These are phyloP conservation scores for Chrysanthemum lavandulifolium DNA, from an alignment of 129 eudicot genomes.

Conservation along the genomic window DNA sequence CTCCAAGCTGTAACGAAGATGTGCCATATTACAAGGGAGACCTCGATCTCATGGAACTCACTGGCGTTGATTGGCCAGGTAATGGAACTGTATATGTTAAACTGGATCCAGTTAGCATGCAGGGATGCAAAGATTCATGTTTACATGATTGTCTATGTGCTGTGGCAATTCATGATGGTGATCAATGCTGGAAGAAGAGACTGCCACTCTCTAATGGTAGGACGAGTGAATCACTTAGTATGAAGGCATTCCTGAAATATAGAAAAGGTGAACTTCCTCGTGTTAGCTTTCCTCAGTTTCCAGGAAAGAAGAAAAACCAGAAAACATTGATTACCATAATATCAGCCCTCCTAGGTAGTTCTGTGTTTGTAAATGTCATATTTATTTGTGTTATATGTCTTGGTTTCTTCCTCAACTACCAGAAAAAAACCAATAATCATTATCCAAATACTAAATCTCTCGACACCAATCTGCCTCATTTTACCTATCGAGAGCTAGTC, in stretches of 20 bases:
- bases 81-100: conserved; percentile 27
- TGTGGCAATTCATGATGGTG: conserved; percentile 31
- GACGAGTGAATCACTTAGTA: neutral
- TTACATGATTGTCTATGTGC: conserved; percentile 58
- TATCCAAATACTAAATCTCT: neutral
- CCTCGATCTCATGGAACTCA: conserved; percentile 23
- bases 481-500: neutral
- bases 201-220: neutral
- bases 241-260: neutral
- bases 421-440: neutral
- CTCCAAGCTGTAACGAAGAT: conserved; percentile 30
- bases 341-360: neutral
- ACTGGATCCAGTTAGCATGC: neutral
- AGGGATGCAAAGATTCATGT: conserved; percentile 40
- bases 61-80: conserved; percentile 31
- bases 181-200: conserved; percentile 34
- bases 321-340: neutral
- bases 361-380: neutral
- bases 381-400: neutral
- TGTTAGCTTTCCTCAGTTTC: neutral
- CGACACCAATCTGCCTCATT: neutral
- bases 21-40: neutral
- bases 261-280: neutral
- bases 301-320: neutral
- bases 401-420: neutral